A percentile compares a stretch with the other conserved stretches of the same genome.
phyloP scores from a whole-genome alignment of 208 protist genomes.

The Acanthamoeba sp. region DNA sequence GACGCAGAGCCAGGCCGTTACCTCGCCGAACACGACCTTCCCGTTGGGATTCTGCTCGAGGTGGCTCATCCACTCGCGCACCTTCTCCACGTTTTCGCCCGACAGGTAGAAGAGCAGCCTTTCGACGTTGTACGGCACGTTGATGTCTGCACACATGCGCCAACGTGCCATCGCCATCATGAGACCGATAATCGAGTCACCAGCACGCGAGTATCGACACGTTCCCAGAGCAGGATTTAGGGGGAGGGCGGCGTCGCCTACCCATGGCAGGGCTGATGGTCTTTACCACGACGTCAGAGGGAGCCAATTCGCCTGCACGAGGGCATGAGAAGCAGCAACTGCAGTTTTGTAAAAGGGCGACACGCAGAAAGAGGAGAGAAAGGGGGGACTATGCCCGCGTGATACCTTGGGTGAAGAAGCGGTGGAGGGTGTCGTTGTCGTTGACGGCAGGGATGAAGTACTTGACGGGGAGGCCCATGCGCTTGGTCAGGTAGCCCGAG shows the following conservation, averaged over 20 bases:
- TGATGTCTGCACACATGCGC: slow-evolving; percentile 92
- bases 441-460: slow-evolving; percentile 96
- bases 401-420: slow-evolving; percentile 93
- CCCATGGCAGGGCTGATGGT: slow-evolving; percentile 85
- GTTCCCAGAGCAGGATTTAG: too few species aligned
- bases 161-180: too few species aligned
- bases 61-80: slow-evolving; percentile 80
- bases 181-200: too few species aligned
- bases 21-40: slow-evolving; percentile 54
- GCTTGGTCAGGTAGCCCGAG: slow-evolving; percentile 94
- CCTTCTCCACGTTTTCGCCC: slow-evolving; percentile 89
- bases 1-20: not conserved
- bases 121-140: slow-evolving; percentile 97
- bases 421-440: slow-evolving; percentile 95
- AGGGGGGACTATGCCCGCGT: not conserved
- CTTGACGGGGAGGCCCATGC: slow-evolving; percentile 92
- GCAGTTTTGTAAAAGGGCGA: not conserved
- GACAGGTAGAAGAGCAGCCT: slow-evolving; percentile 94
- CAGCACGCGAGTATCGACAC: too few species aligned
- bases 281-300: slow-evolving; percentile 20
- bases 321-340: not conserved
- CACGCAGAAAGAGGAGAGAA: not conserved
- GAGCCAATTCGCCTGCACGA: not conserved
- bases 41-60: slow-evolving; percentile 24
- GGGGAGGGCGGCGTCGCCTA: too few species aligned